Evolutionary conservation across 352 stramenopile species (phyloP).

Genomic region (Pythium phragmitis): DNA sequence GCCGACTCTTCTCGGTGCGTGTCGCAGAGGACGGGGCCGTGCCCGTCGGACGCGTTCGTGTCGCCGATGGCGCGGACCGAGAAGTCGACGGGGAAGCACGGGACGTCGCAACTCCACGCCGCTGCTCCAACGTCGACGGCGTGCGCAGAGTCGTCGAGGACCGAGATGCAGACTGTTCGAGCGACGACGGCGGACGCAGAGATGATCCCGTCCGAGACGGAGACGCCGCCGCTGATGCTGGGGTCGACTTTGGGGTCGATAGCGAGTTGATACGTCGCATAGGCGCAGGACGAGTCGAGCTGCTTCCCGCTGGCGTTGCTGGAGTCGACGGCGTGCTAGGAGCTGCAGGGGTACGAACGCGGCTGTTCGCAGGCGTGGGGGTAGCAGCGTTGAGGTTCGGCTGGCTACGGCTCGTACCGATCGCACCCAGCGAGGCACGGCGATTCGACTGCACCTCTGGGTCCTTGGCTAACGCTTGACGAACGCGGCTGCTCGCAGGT

Average conservation of each 20-base stretch:
- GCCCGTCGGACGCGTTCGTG: constrained; percentile 5
- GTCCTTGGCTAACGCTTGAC: constrained; percentile 12
- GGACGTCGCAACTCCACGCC: constrained; percentile 18
- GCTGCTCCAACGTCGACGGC: constrained; percentile 18
- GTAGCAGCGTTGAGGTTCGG: constrained; percentile 11
- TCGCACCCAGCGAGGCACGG: constrained; percentile 25
- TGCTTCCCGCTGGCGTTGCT: constrained; percentile 10
- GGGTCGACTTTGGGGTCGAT: constrained; percentile 8
- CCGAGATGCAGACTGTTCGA: neutral
- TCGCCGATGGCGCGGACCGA: neutral
- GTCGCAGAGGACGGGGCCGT: constrained; percentile 3
- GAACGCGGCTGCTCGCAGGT: constrained; percentile 8
- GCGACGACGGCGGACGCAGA: neutral
- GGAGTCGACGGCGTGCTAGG: constrained; percentile 5
- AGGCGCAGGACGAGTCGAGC: constrained; percentile 6
- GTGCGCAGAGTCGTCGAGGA: constrained; percentile 7
- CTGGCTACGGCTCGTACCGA: constrained; percentile 23
- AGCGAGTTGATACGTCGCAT: constrained; percentile 21
- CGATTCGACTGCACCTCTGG: constrained; percentile 20
- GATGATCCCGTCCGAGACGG: neutral
- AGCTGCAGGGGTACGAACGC: constrained; percentile 5
- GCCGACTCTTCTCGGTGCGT: constrained; percentile 6
- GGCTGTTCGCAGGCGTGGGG: neutral
- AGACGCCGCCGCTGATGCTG: neutral
- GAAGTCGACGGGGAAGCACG: constrained; percentile 24